Evolutionary conservation across 257 asterid species (phyloP), one percentile per base, ranked within the genome.

Genomic region (Solanum stenotomum): DNA sequence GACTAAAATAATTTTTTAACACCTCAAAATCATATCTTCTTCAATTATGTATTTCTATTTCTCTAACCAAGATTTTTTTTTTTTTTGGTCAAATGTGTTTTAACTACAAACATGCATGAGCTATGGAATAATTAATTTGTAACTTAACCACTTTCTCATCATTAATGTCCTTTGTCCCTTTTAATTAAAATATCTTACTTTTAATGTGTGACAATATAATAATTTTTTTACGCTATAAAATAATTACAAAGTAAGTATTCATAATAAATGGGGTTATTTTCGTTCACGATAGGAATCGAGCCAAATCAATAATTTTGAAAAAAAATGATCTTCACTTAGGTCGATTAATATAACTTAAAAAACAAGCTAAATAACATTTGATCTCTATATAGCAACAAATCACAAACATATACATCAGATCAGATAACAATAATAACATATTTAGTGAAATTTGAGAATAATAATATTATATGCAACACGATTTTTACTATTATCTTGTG

Each of bases 391-490:
- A 15, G 3, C 42, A 31, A 4, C 23, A 38, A 38, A 76, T n/a
- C 1, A 42, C 61, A 77, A 37, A 23, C 10, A 40, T 78, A 44
- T 78, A 14, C 22, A 42, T 78, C 14, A 40, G 4, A 42, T 31
- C 0, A 0, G 3, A 67, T 65, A 65, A 2, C 1, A 52, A 18
- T 52, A n/a, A 65, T 12, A 67, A 67, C 35, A 27, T 27, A 25
- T 27, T 12, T 27, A 25, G 4, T 2, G 1, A 1, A 29, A 70
- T 70, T 8, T 3, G 5, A 5, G 5, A 25, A 67, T 6, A 0
- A 11, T 12, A 2, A 1, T 12, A 14, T 2, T 2, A 0, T 11
- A 5, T 12, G 8, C 3, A 14, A 1, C 20, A 0, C 1, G 0
- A 5, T 4, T 31, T 14, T 29, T 59, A 59, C 20, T 15, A 68